Base-by-base conservation (phyloP, 1,284 basidiomycete genomes). In the Serendipita sp. region DNA sequence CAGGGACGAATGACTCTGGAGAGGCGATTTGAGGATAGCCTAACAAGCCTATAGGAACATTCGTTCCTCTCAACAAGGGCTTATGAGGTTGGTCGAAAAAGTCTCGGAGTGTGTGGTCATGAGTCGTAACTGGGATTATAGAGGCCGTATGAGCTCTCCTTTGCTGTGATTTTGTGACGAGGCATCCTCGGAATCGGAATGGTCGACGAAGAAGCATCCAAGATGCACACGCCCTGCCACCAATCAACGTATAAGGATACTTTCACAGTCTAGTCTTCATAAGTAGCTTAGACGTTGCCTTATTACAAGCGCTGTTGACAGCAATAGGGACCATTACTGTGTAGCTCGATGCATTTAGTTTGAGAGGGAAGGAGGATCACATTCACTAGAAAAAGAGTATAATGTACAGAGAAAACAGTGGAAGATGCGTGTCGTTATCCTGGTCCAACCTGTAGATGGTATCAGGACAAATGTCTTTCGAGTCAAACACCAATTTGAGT, bases 21-120 rank as follows among this genome's bases (percentile, higher is more conserved):
- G 79, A 75, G 1, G 77, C 81, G 60, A 91, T 77, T 30, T 77
- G 74, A 1, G 78, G 74, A 67, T 91, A 85, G 17, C 81, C 81
- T 69, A 91, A 91, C 38, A 91, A 77, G n/a, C 89, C 88, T 2
- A 85, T 83, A 10, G 76, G 71, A 15, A 77, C 72, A 41, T 78
- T 2, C 77, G 72, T 6, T 77, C 75, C 3, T 55, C 71, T 63
- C 65, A 72, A 5, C 12, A 38, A 70, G 64, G 71, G 71, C 38
- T 71, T 68, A 42, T 73, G 74, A 2, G 86, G 84, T 43, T 78
- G 77, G 73, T 90, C 87, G 72, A 89, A 89, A 65, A 87, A 78
- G n/a, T 80, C 75, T 63, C 84, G 77, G 66, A 90, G 77, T 62
- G 79, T 77, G 61, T 75, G 75, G 72, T 88, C 86, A 67, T 87